Conservation (phyloP, 148 eudicot genomes). For the Selenicereus undatus region DNA sequence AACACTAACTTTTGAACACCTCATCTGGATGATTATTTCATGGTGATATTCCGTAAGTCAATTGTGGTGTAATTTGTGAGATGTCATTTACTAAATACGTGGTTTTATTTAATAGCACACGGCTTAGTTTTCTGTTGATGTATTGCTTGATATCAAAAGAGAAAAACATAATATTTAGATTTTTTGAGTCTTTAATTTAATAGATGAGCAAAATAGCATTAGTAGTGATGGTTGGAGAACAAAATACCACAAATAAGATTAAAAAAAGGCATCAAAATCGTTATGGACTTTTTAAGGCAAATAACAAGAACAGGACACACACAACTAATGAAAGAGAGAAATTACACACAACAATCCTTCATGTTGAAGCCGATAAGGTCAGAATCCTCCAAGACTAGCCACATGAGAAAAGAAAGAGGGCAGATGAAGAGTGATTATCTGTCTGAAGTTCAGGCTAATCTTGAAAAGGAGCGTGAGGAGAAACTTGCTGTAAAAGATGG, state of each 20-base stretch:
- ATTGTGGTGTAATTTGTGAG: too few relatives aligned
- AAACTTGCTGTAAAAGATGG: conserved; percentile 36
- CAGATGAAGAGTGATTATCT: conserved; percentile 25
- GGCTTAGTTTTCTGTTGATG: too few relatives aligned
- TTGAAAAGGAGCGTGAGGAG: conserved; percentile 43
- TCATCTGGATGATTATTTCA: too few relatives aligned
- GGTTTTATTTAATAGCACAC: too few relatives aligned
- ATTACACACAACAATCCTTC: conserved; percentile 14
- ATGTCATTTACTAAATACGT: too few relatives aligned
- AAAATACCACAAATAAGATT: neutral
- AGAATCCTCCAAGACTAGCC: conserved; percentile 30
- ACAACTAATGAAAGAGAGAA: conserved; percentile 16
- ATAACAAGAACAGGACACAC: conserved; percentile 21
- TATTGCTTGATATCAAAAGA: too few relatives aligned
- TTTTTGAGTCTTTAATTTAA: too few relatives aligned
- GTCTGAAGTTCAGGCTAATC: conserved; percentile 24
- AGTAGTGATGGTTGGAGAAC: neutral
- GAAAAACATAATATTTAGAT: too few relatives aligned
- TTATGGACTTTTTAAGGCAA: conserved; percentile 21
- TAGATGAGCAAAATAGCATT: too few relatives aligned
- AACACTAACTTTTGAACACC: too few relatives aligned
- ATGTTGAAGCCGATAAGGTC: conserved; percentile 48
- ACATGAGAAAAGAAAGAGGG: conserved; percentile 26
- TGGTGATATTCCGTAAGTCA: too few relatives aligned
- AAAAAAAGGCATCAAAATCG: neutral